Conservation (phyloP, 345 rosid genomes). For the Eucalyptus curtisii region DNA sequence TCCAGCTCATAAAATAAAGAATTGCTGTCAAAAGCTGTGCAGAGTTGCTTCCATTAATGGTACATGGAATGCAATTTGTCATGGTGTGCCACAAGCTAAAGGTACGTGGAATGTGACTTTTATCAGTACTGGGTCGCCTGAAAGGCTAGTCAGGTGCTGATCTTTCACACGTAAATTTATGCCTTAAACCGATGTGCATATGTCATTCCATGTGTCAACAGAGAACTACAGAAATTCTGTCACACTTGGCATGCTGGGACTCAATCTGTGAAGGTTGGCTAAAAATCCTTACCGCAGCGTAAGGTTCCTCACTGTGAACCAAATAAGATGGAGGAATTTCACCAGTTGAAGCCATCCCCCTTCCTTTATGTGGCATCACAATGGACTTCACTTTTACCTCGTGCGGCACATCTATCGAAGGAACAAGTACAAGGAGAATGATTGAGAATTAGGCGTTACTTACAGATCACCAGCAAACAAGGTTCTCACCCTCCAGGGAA, state of each 20-base stretch:
- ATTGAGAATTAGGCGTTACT: background rate
- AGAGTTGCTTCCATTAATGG: background rate
- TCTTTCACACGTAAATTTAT: background rate
- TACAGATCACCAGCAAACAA: background rate
- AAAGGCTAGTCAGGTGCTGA: background rate
- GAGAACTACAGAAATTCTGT: background rate
- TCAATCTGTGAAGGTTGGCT: background rate
- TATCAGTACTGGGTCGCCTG: background rate
- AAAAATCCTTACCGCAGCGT: slow-evolving; percentile 33
- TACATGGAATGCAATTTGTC: background rate
- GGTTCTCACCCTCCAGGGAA: background rate
- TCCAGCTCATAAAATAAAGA: background rate
- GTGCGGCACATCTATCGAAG: slow-evolving; percentile 18
- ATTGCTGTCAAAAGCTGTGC: background rate
- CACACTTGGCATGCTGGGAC: background rate
- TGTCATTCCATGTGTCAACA: background rate
- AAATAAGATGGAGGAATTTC: slow-evolving; percentile 62
- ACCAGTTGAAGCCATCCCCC: slow-evolving; percentile 50
- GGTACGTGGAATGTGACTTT: background rate
- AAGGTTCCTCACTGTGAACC: slow-evolving; percentile 67
- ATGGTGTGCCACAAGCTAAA: background rate
- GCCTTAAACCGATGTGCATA: background rate
- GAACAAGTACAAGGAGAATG: background rate
- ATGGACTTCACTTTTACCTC: slow-evolving; percentile 31
- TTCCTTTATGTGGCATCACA: slow-evolving; percentile 53